Base-by-base conservation (phyloP, 1,284 basidiomycete genomes). In the Gastroboletus turbinatus region DNA sequence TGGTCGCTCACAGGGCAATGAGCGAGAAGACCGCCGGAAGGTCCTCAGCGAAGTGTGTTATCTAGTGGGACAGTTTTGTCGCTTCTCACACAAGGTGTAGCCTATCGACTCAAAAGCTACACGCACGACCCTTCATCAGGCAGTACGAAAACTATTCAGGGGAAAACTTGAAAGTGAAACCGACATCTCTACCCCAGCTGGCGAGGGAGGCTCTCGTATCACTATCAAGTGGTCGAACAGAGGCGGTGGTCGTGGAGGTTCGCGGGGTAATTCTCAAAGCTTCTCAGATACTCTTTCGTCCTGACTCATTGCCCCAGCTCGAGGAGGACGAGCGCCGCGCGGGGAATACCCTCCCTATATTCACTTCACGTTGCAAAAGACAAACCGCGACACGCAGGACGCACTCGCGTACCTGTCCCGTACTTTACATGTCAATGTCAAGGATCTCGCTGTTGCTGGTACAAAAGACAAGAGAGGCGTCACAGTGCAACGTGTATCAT, bases 391-490 rank as follows among this genome's bases (percentile, higher is more conserved):
- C 68, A 96, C 94, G 4, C 95, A 98, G 71, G 97, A 99, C 67
- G 94, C 94, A 1, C 83, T 99, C 23, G 80, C 83, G 0, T 81
- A 95, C 65, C 74, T 98, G 35, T 80, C 90, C 13, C 86, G 93
- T 14, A 81, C 84, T 42, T 78, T 99, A 27, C 87, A 89, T 55
- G 81, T 87, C 65, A 85, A 80, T 36, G 71, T 84, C 51, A 93
- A 88, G 70, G 93, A 96, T 63, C 78, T 99, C 4, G 84, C 87
- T 17, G 90, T 96, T 14, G 94, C 95, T 6, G 97, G 97, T 0
- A 99, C 97, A 4, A 99, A 99, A 71, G 97, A 99, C 75, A 99
- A 98, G 72, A 89, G 97, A 42, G 96, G 94, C 0, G 92, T 98
- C 6, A 99, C 96, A 0, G 88, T 94, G 1, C 97, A 99, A 71